phyloP scores from a whole-genome alignment of 106 monocot species.

The Dioscorea zingiberensis region DNA sequence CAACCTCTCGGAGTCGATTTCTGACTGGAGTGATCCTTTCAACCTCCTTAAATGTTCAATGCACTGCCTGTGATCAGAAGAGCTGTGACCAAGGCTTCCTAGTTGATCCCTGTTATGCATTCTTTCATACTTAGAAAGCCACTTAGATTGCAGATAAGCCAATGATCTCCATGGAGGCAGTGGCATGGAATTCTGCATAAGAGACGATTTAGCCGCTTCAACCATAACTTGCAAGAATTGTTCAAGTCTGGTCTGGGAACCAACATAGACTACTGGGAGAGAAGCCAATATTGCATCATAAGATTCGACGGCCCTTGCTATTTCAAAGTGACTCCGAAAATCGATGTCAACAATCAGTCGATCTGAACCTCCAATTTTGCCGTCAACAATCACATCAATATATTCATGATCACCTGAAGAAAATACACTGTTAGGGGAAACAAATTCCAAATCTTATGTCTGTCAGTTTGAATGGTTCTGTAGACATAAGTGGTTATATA shows the following conservation, averaged over 20 bases:
- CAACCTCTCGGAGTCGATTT: slow-evolving; percentile 60
- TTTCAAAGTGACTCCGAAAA: slow-evolving; percentile 94
- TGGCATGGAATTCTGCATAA: slow-evolving; percentile 88
- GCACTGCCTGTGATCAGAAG: slow-evolving; percentile 42
- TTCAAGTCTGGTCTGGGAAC: slow-evolving; percentile 48
- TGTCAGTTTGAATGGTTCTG: too few species aligned
- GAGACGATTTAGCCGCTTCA: slow-evolving; percentile 83
- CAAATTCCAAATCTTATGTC: neutral
- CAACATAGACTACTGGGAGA: slow-evolving; percentile 81
- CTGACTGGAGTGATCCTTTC: slow-evolving; percentile 53
- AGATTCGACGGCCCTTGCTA: slow-evolving; percentile 81
- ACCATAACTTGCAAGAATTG: slow-evolving; percentile 79
- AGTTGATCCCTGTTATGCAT: neutral
- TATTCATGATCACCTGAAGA: slow-evolving; percentile 93
- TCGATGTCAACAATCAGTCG: slow-evolving; percentile 78
- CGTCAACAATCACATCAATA: slow-evolving; percentile 54
- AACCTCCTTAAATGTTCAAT: slow-evolving; percentile 58
- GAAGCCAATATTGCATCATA: slow-evolving; percentile 52
- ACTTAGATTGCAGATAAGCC: slow-evolving; percentile 87
- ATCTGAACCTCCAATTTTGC: slow-evolving; percentile 24
- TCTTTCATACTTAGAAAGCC: slow-evolving; percentile 67
- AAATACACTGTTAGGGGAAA: neutral
- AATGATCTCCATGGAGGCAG: slow-evolving; percentile 95
- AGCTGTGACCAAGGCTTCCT: neutral
- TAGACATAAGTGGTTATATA: neutral